Percentiles rank a stretch among this genome's conserved stretches.
These are phyloP conservation scores for Blastobotrys serpentis DNA, from an alignment of 1,139 yeast genomes.

Conservation along the genomic window DNA sequence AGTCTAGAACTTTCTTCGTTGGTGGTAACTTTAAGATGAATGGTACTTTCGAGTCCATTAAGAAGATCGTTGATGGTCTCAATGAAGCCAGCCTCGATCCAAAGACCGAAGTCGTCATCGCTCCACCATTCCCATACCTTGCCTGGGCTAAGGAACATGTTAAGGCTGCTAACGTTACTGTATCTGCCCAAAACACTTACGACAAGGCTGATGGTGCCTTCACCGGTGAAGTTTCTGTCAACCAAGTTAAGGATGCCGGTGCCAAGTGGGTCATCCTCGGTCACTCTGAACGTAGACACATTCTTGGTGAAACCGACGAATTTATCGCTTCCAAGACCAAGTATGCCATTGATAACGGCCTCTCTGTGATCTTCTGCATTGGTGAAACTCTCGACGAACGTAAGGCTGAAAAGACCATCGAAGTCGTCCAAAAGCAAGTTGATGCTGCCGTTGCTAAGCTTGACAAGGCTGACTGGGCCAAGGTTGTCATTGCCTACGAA, in stretches of 20 bases:
- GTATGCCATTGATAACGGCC: slow-evolving; percentile 85
- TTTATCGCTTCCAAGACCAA: slow-evolving; percentile 92
- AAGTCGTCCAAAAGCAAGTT: slow-evolving; percentile 86
- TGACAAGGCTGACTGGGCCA: slow-evolving; percentile 71
- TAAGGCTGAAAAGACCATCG: slow-evolving; percentile 80
- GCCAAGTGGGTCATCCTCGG: slow-evolving; percentile 96
- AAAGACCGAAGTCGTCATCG: slow-evolving; percentile 84
- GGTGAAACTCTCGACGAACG: slow-evolving; percentile 98
- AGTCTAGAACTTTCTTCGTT: slow-evolving; percentile 87
- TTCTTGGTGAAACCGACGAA: slow-evolving; percentile 87
- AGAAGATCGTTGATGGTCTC: slow-evolving; percentile 76
- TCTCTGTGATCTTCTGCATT: slow-evolving; percentile 89
- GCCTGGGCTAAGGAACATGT: slow-evolving; percentile 71
- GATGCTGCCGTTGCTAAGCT: slow-evolving; percentile 82
- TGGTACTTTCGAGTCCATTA: slow-evolving; percentile 87
- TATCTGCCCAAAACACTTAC: slow-evolving; percentile 91
- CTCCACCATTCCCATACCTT: slow-evolving; percentile 95
- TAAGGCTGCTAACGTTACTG: slow-evolving; percentile 64
- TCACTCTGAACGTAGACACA: slow-evolving; percentile 98
- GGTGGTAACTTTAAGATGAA: slow-evolving; percentile 99
- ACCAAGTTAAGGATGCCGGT: slow-evolving; percentile 86
- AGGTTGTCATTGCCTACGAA: slow-evolving; percentile 95
- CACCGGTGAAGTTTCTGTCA: slow-evolving; percentile 96
- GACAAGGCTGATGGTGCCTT: slow-evolving; percentile 89
- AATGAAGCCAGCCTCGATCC: slow-evolving; percentile 74